Evolutionary conservation across 495 filamentous ascomycete species (phyloP), one percentile per base, ranked within the genome.

Genomic region (Aspergillus saccharolyticus): DNA sequence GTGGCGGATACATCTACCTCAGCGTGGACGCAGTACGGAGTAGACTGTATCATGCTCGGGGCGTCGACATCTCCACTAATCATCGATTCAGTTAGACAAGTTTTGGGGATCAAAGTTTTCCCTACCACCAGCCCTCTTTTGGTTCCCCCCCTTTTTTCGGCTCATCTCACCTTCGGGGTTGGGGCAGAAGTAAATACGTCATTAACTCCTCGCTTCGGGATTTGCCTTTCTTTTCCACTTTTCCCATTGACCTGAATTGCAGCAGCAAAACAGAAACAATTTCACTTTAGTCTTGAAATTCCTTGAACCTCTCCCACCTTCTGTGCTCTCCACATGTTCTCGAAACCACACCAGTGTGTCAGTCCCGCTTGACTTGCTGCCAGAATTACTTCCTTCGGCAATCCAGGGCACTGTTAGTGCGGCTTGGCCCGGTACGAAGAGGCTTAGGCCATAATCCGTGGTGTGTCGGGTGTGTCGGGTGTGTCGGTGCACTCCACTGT

Each of bases 351-450:
- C 47, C 21, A 50, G 22, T 25, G 16, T 17, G 21, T 49, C 33
- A 39, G 33, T 39, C 33, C 33, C 33, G 33, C 33, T 21, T 47
- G 44, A 47, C n/a, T 22, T 20, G 22, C 44, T 21, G 2, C 44
- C 4, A 47, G n/a, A 22, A 49, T 49, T 49, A 22, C 46, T 17
- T 5, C 16, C 46, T 49, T n/a, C 18, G 46, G 46, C 10, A 30
- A 50, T 24, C 7, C 21, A 28, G 47, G 22, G 47, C 10, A 28
- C 47, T 33, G 22, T 50, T 50, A 50, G 47, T 50, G 47, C 47
- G 47, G 47, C 47, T 28, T 28, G 30, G 21, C 21, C 47, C 47
- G 46, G 47, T 50, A 10, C 47, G 8, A 9, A 39, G 33, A 50
- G 47, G 24, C 47, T 46, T 46, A 22, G 17, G 18, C 44, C 9